These are phyloP conservation scores for Ambrosia trifida DNA, from an alignment of 129 eudicot species.

Conservation along the genomic window DNA sequence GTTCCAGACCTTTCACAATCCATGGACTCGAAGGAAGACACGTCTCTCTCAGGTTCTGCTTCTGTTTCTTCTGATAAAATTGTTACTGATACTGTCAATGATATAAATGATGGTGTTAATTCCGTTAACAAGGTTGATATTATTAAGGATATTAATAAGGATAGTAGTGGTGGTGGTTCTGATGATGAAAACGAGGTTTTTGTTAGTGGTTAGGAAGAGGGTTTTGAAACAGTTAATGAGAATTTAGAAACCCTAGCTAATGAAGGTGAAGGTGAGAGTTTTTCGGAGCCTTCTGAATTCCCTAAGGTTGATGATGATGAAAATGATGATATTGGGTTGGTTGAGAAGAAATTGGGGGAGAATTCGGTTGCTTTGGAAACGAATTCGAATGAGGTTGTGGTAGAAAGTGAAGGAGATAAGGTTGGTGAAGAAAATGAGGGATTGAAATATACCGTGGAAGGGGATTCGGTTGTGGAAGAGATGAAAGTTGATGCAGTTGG, in stretches of 20 bases:
- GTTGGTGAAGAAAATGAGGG: constrained; percentile 29
- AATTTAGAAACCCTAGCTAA: constrained; percentile 34
- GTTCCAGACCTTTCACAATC: constrained; percentile 11
- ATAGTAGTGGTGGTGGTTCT: constrained; percentile 15
- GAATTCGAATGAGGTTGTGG: constrained; percentile 6
- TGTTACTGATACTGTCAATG: constrained; percentile 3
- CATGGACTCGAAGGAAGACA: constrained; percentile 52
- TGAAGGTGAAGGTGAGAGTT: constrained; percentile 31
- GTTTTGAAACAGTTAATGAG: constrained; percentile 42
- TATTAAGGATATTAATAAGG: constrained; percentile 7
- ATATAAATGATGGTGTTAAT: constrained; percentile 13
- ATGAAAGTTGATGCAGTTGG: background rate
- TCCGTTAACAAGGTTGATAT: constrained; percentile 21
- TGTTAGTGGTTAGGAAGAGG: constrained; percentile 70
- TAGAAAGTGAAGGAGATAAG: constrained; percentile 25
- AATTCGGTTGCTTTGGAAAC: background rate
- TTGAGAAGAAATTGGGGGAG: background rate
- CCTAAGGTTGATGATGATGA: constrained; percentile 28
- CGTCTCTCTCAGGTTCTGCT: constrained; percentile 46
- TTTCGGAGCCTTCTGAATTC: constrained; percentile 42
- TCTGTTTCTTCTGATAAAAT: constrained; percentile 33
- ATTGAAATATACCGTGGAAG: constrained; percentile 35
- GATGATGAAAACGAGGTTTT: constrained; percentile 54
- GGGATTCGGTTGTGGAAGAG: constrained; percentile 50
- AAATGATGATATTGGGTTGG: constrained; percentile 16